Percentiles rank a stretch among this genome's conserved stretches.
Conservation (phyloP, 805 yeast species). For the Spathaspora girioi region DNA sequence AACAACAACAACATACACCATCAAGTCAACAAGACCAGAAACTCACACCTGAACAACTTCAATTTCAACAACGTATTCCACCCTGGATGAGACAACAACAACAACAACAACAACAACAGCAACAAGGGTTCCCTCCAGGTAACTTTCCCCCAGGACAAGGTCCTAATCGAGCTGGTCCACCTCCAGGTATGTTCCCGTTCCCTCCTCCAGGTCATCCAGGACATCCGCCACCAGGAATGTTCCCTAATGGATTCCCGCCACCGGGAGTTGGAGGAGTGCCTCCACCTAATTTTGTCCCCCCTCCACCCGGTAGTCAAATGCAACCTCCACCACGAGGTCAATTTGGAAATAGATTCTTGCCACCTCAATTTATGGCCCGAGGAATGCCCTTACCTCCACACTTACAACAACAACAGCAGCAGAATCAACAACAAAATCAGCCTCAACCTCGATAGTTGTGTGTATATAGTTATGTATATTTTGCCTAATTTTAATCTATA, state of each 20-base stretch:
- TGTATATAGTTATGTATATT: not conserved
- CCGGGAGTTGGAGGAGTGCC: conserved; percentile 3
- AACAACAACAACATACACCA: conserved; percentile 1
- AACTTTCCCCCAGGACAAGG: conserved; percentile 11
- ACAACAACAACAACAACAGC: conserved; percentile 4
- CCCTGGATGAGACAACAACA: conserved; percentile 24
- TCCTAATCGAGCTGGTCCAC: conserved; percentile 9
- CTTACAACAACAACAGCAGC: conserved; percentile 14
- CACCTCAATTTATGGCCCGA: conserved; percentile 9
- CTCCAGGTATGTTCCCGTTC: conserved; percentile 34
- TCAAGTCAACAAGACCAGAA: conserved; percentile 1
- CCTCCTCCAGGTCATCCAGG: not conserved
- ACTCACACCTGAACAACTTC: conserved; percentile 12
- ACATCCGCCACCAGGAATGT: conserved; percentile 31
- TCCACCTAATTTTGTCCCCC: conserved; percentile 8
- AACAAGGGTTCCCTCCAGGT: conserved; percentile 7
- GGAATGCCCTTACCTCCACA: conserved; percentile 14
- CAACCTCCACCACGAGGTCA: conserved; percentile 9
- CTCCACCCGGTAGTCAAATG: conserved; percentile 8
- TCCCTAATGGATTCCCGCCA: conserved; percentile 28
- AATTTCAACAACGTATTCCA: conserved; percentile 16
- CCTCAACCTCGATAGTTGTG: not conserved
- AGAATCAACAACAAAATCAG: conserved; percentile 9
- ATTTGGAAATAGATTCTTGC: conserved; percentile 9
- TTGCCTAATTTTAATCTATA: not conserved